Evolutionary conservation across 139 green algal genomes (phyloP), one percentile per base, ranked within the genome.

Genomic region (Chlamydomonas urium): DNA sequence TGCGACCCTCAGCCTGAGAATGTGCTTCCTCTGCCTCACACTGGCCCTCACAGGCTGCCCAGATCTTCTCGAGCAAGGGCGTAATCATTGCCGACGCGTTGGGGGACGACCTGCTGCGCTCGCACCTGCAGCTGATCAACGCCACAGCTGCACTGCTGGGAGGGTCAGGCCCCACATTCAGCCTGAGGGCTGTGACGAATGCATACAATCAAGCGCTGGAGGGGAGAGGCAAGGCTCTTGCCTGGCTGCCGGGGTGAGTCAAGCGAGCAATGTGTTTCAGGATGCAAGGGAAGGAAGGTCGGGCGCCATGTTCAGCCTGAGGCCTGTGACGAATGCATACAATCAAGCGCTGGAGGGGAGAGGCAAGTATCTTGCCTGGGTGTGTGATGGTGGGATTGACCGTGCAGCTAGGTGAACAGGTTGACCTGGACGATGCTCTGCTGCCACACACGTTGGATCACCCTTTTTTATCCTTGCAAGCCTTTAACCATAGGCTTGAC

Each of bases 101-200:
- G 4, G 19, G 23, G 32, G 61, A 69, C 19, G 61, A 69, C 5
- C 17, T 36, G 5, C 61, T 28, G 19, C 26, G 29, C 32, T 31
- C 61, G 2, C 35, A 47, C 21, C 36, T 69, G 61, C 61, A 45
- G 47, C 6, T 69, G 2, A 69, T 69, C 23, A 31, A n/a, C 28
- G 61, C 32, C 5, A 42, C 34, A 6, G 61, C 61, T 19, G 5
- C 32, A 4, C 28, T 36, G 4, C 33, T 69, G 61, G 61, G 61
- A 3, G 61, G 61, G 2, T 4, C 32, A 3, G 32, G 61, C 24
- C 29, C 31, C 24, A 69, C 35, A 31, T 63, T 63, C 53, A 63
- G 26, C 53, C 6, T 21, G 6, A 21, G 6, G 29, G 53, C 21
- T 34, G 53, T 63, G 26, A 26, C 24, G 53, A 21, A 63, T 32